These are phyloP conservation scores for Aspergillus tanneri DNA, from an alignment of 2,329 filamentous ascomycete genomes.

Conservation along the genomic window DNA sequence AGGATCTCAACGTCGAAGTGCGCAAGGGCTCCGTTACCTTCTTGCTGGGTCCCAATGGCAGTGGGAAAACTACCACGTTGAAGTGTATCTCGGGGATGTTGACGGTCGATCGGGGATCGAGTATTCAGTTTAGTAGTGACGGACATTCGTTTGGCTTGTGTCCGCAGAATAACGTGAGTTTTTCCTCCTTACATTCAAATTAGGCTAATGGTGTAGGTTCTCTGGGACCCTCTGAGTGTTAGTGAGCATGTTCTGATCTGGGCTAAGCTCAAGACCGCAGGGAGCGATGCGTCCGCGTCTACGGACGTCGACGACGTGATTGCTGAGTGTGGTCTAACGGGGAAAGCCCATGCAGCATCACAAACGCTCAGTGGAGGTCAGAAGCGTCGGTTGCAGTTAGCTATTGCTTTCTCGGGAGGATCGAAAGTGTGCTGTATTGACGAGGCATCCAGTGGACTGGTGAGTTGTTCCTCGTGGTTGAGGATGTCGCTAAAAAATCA, in stretches of 20 bases:
- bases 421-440: constrained; percentile 1
- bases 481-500: too few species aligned
- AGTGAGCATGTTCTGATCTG: not conserved
- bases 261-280: not conserved
- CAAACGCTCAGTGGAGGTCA: not conserved
- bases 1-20: not conserved
- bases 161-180: not conserved
- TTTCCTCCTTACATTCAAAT: not conserved
- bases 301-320: not conserved
- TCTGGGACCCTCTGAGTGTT: not conserved
- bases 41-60: not conserved
- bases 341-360: not conserved
- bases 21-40: not conserved
- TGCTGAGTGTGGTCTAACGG: not conserved
- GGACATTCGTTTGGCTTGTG: constrained; percentile 1
- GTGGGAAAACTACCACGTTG: not conserved
- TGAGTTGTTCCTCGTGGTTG: not conserved
- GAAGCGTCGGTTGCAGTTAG: constrained; percentile 1
- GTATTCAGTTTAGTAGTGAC: not conserved
- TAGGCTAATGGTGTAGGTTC: not conserved
- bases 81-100: not conserved
- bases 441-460: constrained; percentile 1
- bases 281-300: not conserved
- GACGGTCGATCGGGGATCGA: not conserved
- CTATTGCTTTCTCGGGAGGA: not conserved